A percentile compares a stretch with the other conserved stretches of the same genome.
Evolutionary conservation across 441 rosid species (phyloP).

Genomic region (Corymbia calophylla): DNA sequence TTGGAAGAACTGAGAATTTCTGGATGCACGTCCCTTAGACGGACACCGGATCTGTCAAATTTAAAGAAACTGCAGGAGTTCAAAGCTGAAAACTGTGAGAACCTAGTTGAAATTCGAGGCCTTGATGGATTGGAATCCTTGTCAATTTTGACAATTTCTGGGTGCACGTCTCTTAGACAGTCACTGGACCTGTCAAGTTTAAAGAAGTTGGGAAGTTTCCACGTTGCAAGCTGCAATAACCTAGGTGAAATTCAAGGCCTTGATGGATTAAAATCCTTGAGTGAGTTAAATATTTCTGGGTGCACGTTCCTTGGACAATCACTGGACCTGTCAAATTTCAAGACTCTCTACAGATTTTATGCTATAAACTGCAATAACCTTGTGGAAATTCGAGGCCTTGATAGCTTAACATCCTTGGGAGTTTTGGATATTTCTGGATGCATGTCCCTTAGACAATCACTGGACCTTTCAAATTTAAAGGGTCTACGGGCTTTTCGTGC

Average conservation of each 20-base stretch:
- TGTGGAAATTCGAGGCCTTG: no score
- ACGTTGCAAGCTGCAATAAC: accelerated
- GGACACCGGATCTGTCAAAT: background rate
- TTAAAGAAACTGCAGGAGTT: accelerated
- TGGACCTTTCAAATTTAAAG: no score
- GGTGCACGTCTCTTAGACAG: background rate
- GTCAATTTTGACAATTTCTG: accelerated
- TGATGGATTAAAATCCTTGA: accelerated
- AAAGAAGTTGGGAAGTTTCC: accelerated
- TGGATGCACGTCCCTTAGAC: background rate
- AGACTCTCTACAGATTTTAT: background rate
- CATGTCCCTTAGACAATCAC: no score
- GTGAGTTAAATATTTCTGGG: accelerated
- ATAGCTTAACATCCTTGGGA: no score
- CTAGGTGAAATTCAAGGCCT: accelerated
- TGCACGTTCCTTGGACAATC: background rate
- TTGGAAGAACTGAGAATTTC: accelerated
- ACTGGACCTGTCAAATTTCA: background rate
- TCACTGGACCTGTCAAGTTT: background rate
- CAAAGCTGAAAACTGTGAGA: background rate
- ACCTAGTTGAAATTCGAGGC: accelerated
- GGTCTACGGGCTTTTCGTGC: no score
- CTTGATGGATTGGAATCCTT: background rate
- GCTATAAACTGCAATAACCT: no score
- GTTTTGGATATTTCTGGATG: no score